phyloP scores from a whole-genome alignment of 2,329 filamentous ascomycete genomes.

The Colletotrichum navitas region DNA sequence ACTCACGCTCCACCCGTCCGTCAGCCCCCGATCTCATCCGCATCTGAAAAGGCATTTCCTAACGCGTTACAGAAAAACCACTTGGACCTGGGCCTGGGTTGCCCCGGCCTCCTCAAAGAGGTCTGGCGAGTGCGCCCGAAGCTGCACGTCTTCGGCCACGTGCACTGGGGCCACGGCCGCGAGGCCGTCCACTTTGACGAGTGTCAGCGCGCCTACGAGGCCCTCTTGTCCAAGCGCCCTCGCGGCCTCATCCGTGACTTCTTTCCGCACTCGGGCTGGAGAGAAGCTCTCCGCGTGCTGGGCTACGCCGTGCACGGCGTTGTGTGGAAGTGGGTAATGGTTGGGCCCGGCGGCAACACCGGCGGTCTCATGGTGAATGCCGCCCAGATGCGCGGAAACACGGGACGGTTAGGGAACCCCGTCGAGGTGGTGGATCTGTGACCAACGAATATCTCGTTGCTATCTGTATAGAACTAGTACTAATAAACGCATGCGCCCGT shows the following conservation, averaged over 20 bases:
- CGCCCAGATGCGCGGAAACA: slow-evolving; percentile 66
- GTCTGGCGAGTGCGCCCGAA: slow-evolving; percentile 79
- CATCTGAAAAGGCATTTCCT: background rate
- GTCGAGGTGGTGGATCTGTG: slow-evolving; percentile 54
- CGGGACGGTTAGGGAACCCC: slow-evolving; percentile 60
- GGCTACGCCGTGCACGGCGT: slow-evolving; percentile 61
- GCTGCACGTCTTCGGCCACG: slow-evolving; percentile 87
- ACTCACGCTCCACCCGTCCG: slow-evolving; percentile 82
- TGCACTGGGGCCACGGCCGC: slow-evolving; percentile 80
- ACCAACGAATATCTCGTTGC: background rate
- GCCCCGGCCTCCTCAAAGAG: slow-evolving; percentile 77
- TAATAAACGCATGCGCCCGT: slow-evolving; percentile 34
- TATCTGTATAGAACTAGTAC: slow-evolving; percentile 5
- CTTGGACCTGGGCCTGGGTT: slow-evolving; percentile 77
- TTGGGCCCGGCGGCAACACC: slow-evolving; percentile 62
- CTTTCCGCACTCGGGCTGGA: slow-evolving; percentile 60
- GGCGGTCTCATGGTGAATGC: slow-evolving; percentile 69
- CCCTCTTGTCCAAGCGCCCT: slow-evolving; percentile 62
- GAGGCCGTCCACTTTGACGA: slow-evolving; percentile 82
- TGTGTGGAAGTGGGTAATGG: slow-evolving; percentile 69
- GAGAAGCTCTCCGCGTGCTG: slow-evolving; percentile 59
- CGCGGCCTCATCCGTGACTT: slow-evolving; percentile 61
- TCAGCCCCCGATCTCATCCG: background rate
- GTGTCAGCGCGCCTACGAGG: slow-evolving; percentile 78
- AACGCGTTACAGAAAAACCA: slow-evolving; percentile 68